phyloP scores from a whole-genome alignment of 2,329 filamentous ascomycete genomes.

The Lachnellula occidentalis region DNA sequence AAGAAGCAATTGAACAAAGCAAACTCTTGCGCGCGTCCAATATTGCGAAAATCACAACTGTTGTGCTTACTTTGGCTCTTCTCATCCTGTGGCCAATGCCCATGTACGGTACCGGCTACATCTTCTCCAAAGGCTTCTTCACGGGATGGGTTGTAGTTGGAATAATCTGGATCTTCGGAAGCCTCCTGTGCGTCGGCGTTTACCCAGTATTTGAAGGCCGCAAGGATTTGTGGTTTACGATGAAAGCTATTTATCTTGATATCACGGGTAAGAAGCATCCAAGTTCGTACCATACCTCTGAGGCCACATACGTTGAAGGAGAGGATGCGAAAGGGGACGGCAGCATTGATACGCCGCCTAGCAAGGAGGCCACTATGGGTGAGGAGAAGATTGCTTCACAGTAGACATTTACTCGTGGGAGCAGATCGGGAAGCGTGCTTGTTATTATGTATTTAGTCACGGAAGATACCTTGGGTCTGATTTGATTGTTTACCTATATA shows the following conservation, averaged over 20 bases:
- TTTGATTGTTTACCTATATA: too few species aligned
- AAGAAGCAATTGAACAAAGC: conserved; percentile 36
- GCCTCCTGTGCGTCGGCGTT: conserved; percentile 66
- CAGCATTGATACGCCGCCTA: conserved; percentile 17
- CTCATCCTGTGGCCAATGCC: conserved; percentile 89
- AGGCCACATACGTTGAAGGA: conserved; percentile 26
- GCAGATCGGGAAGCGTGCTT: too few species aligned
- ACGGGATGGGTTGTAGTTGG: conserved; percentile 74
- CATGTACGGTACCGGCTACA: conserved; percentile 76
- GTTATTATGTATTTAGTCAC: too few species aligned
- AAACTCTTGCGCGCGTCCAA: conserved; percentile 50
- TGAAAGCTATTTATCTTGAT: conserved; percentile 57
- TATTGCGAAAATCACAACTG: conserved; percentile 45
- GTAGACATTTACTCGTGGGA: neutral
- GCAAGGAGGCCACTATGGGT: neutral
- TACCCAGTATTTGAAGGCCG: conserved; percentile 80
- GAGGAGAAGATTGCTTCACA: conserved; percentile 11
- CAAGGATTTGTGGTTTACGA: conserved; percentile 55
- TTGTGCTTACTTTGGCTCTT: conserved; percentile 62
- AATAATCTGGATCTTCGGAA: conserved; percentile 76
- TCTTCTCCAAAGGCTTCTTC: conserved; percentile 79
- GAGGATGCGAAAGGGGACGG: conserved; percentile 17
- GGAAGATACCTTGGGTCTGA: too few species aligned
- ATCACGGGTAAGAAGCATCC: conserved; percentile 40
- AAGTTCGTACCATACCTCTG: conserved; percentile 20